Percentiles rank a stretch among this genome's conserved stretches.
Conservation (phyloP, 257 asterid genomes). For the Przewalskia tangutica region DNA sequence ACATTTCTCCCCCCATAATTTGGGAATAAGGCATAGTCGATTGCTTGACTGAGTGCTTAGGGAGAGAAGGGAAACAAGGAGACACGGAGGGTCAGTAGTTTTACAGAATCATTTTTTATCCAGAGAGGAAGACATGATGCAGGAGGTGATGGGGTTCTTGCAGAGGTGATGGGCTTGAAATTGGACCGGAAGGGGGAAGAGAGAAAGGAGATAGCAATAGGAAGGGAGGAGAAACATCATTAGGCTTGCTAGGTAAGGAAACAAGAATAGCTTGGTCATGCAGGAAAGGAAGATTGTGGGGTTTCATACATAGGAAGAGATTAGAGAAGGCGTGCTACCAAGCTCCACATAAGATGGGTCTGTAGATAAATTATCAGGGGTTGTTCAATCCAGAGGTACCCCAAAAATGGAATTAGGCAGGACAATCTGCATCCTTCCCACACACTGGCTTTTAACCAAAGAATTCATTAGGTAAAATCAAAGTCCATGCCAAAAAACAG, state of each 20-base stretch:
- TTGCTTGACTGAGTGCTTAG: background rate
- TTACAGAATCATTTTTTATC: background rate
- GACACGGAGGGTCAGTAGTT: background rate
- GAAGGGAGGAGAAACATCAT: background rate
- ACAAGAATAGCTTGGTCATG: background rate
- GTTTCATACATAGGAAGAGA: background rate
- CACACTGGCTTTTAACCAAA: background rate
- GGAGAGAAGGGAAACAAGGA: background rate
- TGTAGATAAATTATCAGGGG: background rate
- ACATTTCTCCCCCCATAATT: too few relatives aligned
- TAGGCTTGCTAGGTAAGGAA: background rate
- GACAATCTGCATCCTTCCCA: background rate
- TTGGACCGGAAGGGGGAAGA: background rate
- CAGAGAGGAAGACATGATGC: background rate
- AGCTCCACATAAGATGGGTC: background rate
- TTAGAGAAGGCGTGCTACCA: background rate
- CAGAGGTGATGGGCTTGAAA: background rate
- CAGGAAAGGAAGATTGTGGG: background rate
- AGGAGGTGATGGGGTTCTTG: background rate
- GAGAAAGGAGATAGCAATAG: background rate
- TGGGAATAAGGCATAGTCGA: background rate
- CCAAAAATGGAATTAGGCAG: background rate
- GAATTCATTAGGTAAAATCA: background rate
- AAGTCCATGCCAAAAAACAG: background rate
- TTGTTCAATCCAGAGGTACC: background rate